Percentiles rank a stretch among this genome's conserved stretches.
Conservation (phyloP, 2,329 filamentous ascomycete species). For the Sphaerulina vaccinii region DNA sequence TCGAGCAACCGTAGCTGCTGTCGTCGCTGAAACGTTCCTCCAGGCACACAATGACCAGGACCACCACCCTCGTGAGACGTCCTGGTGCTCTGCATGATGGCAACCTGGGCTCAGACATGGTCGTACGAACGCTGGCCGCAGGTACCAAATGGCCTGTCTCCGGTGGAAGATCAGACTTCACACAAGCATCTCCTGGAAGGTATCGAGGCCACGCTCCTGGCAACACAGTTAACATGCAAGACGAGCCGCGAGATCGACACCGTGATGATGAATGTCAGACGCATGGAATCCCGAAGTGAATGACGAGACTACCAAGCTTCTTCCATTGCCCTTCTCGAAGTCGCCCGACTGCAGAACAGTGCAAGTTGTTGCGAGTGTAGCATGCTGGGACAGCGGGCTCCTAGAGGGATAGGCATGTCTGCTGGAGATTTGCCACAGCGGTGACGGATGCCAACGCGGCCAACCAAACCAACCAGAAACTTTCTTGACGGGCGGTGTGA, state of each 20-base stretch:
- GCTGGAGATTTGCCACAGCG: not conserved
- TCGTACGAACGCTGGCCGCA: not conserved
- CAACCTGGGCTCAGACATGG: not conserved
- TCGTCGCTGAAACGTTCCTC: too few species aligned
- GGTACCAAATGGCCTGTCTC: not conserved
- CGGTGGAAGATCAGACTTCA: not conserved
- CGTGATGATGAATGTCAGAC: not conserved
- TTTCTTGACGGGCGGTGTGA: not conserved
- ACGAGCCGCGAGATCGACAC: not conserved
- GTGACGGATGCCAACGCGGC: constrained; percentile 12
- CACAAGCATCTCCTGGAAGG: not conserved
- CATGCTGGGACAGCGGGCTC: not conserved
- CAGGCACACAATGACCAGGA: too few species aligned
- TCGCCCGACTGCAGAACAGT: not conserved
- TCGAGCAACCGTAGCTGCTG: not conserved
- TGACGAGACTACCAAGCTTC: not conserved
- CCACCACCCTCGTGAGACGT: not conserved
- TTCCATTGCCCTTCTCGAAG: constrained; percentile 8
- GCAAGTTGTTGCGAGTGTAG: not conserved
- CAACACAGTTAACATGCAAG: not conserved
- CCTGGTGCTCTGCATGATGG: not conserved
- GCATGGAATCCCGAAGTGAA: not conserved
- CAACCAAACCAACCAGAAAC: constrained; percentile 13
- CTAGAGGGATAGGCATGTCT: not conserved
- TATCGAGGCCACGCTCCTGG: not conserved